phyloP scores from a whole-genome alignment of 2,329 filamentous ascomycete genomes.

The Trichoderma koningiopsis region DNA sequence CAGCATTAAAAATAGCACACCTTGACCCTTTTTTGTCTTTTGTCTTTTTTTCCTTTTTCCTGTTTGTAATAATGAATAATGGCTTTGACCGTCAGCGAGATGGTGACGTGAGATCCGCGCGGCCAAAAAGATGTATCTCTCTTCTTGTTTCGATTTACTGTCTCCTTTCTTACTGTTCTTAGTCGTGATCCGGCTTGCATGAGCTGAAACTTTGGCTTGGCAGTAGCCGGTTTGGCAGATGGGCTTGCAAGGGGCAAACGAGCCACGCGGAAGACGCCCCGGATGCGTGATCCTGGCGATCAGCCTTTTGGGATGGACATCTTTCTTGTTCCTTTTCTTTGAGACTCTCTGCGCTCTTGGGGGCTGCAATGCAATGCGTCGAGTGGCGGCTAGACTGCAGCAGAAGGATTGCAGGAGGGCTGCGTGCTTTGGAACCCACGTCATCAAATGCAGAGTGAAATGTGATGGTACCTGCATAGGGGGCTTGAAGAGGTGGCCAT shows the following conservation, averaged over 20 bases:
- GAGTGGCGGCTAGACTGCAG: neutral
- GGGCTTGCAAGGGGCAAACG: constrained; percentile 15
- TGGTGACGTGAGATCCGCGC: neutral
- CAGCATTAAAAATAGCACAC: constrained; percentile 2
- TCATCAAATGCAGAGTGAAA: neutral
- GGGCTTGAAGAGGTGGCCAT: neutral
- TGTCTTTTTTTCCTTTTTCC: neutral
- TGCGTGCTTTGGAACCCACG: neutral
- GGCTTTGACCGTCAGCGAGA: neutral
- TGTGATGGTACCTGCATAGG: neutral
- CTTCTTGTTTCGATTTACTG: neutral
- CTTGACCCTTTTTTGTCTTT: neutral
- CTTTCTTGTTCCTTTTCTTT: neutral
- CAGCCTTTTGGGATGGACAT: neutral
- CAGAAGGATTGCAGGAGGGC: neutral
- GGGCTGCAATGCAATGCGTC: neutral
- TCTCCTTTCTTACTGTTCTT: neutral
- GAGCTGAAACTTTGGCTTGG: constrained; percentile 16
- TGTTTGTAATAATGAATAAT: neutral
- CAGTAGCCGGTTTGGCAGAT: constrained; percentile 18
- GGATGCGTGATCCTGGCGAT: constrained; percentile 13
- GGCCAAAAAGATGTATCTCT: neutral
- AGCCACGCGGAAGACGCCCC: constrained; percentile 12
- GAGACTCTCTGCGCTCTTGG: neutral
- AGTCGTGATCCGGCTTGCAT: constrained; percentile 1